These are phyloP conservation scores for Mortierella sp. DNA, from an alignment of 371 early-diverging fungal species.

Conservation along the genomic window DNA sequence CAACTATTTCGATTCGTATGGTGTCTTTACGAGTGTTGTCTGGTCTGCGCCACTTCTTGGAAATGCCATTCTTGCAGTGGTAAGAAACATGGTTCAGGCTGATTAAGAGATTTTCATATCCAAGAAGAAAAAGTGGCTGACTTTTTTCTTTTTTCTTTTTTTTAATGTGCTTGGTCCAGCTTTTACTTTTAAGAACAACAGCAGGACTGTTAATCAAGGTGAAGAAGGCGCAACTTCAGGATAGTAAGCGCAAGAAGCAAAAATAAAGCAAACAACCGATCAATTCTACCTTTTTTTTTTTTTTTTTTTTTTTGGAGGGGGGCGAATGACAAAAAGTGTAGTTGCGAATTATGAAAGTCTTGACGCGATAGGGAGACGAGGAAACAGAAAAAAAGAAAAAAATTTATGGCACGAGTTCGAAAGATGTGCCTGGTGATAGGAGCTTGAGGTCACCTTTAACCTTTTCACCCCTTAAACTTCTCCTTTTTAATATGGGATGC, in stretches of 20 bases:
- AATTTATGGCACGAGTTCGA: neutral
- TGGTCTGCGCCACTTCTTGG: conserved; percentile 41
- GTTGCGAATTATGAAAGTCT: too few relatives aligned
- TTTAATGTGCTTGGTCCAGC: too few relatives aligned
- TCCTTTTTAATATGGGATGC: too few relatives aligned
- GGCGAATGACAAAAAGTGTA: too few relatives aligned
- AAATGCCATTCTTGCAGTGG: conserved; percentile 36
- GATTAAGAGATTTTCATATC: too few relatives aligned
- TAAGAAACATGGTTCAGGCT: conserved; percentile 5
- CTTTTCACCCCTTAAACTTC: neutral
- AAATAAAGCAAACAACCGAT: conserved; percentile 21
- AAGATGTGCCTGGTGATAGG: neutral
- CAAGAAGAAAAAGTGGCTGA: neutral
- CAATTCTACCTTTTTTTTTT: too few relatives aligned
- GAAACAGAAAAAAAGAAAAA: too few relatives aligned
- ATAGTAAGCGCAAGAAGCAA: conserved; percentile 32
- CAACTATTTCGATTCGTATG: conserved; percentile 55
- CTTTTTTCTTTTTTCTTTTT: neutral
- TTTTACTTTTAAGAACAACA: conserved; percentile 29
- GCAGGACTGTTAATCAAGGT: conserved; percentile 29
- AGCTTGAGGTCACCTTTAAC: neutral
- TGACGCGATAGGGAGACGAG: neutral
- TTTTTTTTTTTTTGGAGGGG: too few relatives aligned
- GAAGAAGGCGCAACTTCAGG: conserved; percentile 35
- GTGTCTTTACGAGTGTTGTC: conserved; percentile 41